These are phyloP conservation scores for Chaetoceros tenuissimus DNA, from an alignment of 108 stramenopile species.

Conservation along the genomic window DNA sequence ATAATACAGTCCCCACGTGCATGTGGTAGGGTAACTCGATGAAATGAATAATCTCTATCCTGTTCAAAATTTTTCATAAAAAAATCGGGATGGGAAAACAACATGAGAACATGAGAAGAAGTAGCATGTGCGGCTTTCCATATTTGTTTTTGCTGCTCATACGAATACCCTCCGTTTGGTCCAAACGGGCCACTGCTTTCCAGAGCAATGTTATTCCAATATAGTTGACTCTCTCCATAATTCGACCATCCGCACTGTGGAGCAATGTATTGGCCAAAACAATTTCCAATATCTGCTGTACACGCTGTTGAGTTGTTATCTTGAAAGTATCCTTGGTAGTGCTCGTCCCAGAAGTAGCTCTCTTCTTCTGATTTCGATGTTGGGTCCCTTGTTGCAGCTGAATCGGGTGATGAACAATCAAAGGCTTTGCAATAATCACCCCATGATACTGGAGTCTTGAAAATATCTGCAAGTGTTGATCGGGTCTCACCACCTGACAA, in stretches of 20 bases:
- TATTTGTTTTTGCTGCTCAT: neutral
- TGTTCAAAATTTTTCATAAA: neutral
- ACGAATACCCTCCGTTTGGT: constrained; percentile 7
- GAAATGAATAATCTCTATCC: neutral
- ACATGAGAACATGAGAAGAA: neutral
- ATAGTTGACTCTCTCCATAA: constrained; percentile 1
- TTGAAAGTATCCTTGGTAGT: constrained; percentile 31
- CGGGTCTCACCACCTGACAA: constrained; percentile 5
- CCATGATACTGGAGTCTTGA: neutral
- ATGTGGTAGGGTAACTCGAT: constrained; percentile 1
- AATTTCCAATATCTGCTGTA: neutral
- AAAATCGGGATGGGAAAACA: constrained; percentile 3
- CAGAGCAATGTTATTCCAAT: constrained; percentile 10
- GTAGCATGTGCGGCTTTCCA: constrained; percentile 4
- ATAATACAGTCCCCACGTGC: neutral
- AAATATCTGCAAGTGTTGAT: neutral
- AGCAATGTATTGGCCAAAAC: neutral
- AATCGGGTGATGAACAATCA: neutral
- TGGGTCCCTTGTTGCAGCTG: neutral
- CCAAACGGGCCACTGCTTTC: constrained; percentile 1
- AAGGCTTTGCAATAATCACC: neutral
- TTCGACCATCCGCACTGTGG: neutral
- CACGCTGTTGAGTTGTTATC: constrained; percentile 27
- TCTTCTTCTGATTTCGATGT: neutral
- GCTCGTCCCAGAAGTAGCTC: neutral